Evolutionary conservation across 2,329 filamentous ascomycete genomes (phyloP), one percentile per base, ranked within the genome.

Genomic region (Bipolaris sorokiniana): DNA sequence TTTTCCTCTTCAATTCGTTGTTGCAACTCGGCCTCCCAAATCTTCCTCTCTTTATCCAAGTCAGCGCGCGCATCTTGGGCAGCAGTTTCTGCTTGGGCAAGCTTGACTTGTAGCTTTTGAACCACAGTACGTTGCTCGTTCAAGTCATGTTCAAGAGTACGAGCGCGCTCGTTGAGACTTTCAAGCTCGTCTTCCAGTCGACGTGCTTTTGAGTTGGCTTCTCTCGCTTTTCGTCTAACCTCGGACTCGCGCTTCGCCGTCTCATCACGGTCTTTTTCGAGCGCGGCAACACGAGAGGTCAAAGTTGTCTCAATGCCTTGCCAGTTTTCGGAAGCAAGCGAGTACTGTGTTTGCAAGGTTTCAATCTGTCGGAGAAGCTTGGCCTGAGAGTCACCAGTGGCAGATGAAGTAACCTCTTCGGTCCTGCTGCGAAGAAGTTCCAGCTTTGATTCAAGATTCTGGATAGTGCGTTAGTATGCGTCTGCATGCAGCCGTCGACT

Each of bases 301-400:
- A 99, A 79, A 2, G 91, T 96, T 9, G 90, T 86, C 76, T 99
- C 94, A 60, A 99, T 96, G 0, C 92, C 91, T 72, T 97, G 93
- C 95, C 96, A 99, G 68, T 99, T 99, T 71, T 96, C 92, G 65
- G 91, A 95, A 1, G 95, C 95, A 52, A 96, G 88, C 0, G 92
- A 88, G 77, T 99, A 97, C 74, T 99, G 96, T 6, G 91, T 95
- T 76, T 99, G 95, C 36, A 99, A 79, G 0, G 91, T 97, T 79
- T 99, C 95, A 51, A 99, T 90, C 77, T 99, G 96, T 38, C 95
- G 88, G 41, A 98, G 82, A 38, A 98, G 82, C 75, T 97, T 98
- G 41, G 90, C 90, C 68, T 96, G 92, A 0, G 90, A 87, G 71
- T 97, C 91, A 13, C 92, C 90, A 5, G 88, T 87, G 13, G 87